phyloP scores from a whole-genome alignment of 106 monocot genomes.

The Dioscorea zingiberensis region DNA sequence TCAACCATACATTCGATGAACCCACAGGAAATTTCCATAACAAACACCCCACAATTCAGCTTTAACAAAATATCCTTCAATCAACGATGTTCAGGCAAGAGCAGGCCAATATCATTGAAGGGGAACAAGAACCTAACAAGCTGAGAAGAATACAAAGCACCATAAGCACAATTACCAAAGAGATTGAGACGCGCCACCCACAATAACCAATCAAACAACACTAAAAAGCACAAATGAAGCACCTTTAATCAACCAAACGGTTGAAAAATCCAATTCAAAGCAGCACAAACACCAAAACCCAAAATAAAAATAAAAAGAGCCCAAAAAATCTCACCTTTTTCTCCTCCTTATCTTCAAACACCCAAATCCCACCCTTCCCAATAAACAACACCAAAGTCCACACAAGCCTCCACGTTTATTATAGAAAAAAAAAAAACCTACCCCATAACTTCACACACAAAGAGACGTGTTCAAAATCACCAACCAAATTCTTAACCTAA shows the following conservation, averaged over 20 bases:
- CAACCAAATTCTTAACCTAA: background rate
- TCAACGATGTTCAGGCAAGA: background rate
- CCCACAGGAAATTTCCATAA: background rate
- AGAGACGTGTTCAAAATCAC: slow-evolving; percentile 8
- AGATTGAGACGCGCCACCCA: background rate
- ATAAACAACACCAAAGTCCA: background rate
- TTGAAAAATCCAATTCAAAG: background rate
- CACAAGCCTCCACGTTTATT: background rate
- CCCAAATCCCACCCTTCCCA: background rate
- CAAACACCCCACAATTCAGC: background rate
- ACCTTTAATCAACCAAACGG: background rate
- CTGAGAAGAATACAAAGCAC: background rate
- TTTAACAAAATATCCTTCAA: background rate
- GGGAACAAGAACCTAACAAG: background rate
- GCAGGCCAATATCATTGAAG: background rate
- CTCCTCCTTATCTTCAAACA: background rate
- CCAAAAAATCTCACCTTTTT: slow-evolving; percentile 3
- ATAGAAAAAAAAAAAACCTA: background rate
- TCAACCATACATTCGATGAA: background rate
- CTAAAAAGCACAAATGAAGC: background rate
- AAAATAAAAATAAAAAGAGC: background rate
- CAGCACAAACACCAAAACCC: background rate
- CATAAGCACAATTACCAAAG: background rate
- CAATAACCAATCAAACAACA: background rate
- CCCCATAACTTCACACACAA: background rate